Evolutionary conservation across 148 eudicot genomes (phyloP), one percentile per base, ranked within the genome.

Genomic region (Amaranthus palmeri): DNA sequence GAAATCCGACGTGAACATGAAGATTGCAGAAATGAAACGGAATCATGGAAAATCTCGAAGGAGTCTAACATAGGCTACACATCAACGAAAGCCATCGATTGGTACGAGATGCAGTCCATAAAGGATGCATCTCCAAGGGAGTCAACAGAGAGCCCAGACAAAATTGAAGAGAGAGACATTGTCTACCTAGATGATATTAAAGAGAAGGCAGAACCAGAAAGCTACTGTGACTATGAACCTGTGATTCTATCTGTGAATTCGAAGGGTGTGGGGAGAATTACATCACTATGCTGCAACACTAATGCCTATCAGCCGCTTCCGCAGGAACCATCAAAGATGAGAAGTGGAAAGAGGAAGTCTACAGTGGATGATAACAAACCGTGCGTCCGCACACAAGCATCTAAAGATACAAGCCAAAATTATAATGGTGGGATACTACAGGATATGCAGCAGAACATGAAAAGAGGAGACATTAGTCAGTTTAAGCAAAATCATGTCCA

Each of bases 151-250:
- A 75, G 43, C 59, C 59, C 60, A 58, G 49, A 43, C 50, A 72
- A 50, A 51, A 59, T 75, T 50, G 67, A 68, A 48, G 67, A 68
- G 61, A 58, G 8, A 49, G 72, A 67, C 52, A 67, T 50, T 48
- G 55, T 74, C 63, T 58, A 67, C 50, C n/a, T 67, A 4, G 72
- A 75, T 8, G 77, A 46, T 40, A 74, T 47, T 18, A 13, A 51
- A 74, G 63, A 42, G 45, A 63, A 53, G 43, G 3, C 70, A 17
- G 18, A 43, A 5, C 62, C 36, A 44, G 43, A 41, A 8, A 52
- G 44, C 58, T 36, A 49, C 12, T 10, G 18, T 5, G 44, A 49
- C 57, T 63, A n/a, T 14, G 67, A 63, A 25, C 50, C 67, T 44
- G 11, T 6, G 13, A 7, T 7, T 43, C 51, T 45, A 44, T 12